Conservation (phyloP, 2,329 filamentous ascomycete species). For the Claviceps sorghi region DNA sequence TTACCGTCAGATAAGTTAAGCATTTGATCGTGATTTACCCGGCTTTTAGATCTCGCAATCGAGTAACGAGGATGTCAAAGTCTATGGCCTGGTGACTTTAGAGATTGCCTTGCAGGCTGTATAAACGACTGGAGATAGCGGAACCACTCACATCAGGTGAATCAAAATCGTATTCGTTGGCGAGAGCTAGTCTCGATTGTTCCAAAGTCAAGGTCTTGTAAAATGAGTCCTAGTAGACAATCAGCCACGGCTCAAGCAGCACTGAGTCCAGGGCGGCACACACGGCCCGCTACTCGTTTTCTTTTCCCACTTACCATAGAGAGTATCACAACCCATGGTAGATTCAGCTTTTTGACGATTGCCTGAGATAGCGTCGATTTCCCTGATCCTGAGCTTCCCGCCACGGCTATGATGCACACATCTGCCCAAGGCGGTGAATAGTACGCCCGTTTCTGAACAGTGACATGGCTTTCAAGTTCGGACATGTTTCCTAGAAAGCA, state of each 20-base stretch:
- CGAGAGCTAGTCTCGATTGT: conserved; percentile 66
- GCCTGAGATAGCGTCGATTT: conserved; percentile 91
- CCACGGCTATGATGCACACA: conserved; percentile 90
- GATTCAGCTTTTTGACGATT: conserved; percentile 75
- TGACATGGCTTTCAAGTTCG: conserved; percentile 26
- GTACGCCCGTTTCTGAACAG: conserved; percentile 46
- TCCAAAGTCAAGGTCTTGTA: conserved; percentile 80
- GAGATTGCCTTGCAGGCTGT: not conserved
- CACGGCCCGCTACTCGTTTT: not conserved
- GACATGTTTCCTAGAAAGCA: conserved; percentile 12
- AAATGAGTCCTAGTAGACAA: conserved; percentile 66
- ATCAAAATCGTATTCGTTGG: conserved; percentile 92
- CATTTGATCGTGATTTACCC: conserved; percentile 44
- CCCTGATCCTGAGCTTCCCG: conserved; percentile 83
- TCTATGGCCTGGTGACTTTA: conserved; percentile 53
- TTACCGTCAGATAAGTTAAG: not conserved
- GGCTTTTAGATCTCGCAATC: conserved; percentile 70
- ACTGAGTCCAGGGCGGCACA: not conserved
- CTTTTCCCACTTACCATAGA: conserved; percentile 57
- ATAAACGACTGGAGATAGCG: not conserved
- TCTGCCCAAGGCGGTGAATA: conserved; percentile 95
- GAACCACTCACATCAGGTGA: conserved; percentile 48
- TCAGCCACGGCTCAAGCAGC: conserved; percentile 9
- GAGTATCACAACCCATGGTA: conserved; percentile 96
- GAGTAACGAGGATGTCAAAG: conserved; percentile 75